Evolutionary conservation across 148 eudicot genomes (phyloP).

Genomic region (Persicaria maculosa): DNA sequence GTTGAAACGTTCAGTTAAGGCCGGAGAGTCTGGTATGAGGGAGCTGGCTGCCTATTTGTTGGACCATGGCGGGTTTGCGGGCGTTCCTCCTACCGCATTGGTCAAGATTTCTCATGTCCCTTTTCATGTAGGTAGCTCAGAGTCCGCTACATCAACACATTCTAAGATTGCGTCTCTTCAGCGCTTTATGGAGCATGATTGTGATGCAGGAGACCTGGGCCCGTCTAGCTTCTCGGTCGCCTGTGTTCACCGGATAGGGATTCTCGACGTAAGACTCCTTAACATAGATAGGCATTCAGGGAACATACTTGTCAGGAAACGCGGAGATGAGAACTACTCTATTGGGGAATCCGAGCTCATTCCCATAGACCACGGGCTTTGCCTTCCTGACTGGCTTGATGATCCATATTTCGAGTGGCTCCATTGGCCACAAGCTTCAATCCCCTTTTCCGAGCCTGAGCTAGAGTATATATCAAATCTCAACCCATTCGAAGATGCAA

Average conservation of each 20-base stretch:
- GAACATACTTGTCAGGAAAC: conserved; percentile 64
- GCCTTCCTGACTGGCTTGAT: conserved; percentile 85
- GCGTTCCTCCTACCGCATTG: conserved; percentile 89
- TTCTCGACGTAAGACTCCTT: conserved; percentile 66
- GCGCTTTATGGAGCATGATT: conserved; percentile 53
- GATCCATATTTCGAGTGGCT: conserved; percentile 98
- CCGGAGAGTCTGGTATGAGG: conserved; percentile 76
- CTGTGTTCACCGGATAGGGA: conserved; percentile 79
- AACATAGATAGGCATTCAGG: conserved; percentile 95
- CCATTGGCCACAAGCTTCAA: conserved; percentile 95
- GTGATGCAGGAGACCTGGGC: conserved; percentile 89
- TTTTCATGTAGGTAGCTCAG: conserved; percentile 37
- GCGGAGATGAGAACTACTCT: conserved; percentile 25
- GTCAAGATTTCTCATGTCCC: conserved; percentile 60
- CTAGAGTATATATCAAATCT: conserved; percentile 59
- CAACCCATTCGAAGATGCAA: conserved; percentile 70
- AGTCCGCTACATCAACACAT: conserved; percentile 22
- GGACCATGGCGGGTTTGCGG: conserved; percentile 80
- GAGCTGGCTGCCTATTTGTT: conserved; percentile 91
- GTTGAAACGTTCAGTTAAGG: conserved; percentile 56
- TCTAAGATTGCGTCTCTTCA: conserved; percentile 79
- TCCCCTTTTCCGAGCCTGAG: conserved; percentile 80
- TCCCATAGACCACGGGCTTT: conserved; percentile 93
- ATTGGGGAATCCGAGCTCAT: conserved; percentile 53
- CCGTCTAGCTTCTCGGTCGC: conserved; percentile 76